Conservation (phyloP, 2,329 filamentous ascomycete genomes). For the Seiridium unicorne region DNA sequence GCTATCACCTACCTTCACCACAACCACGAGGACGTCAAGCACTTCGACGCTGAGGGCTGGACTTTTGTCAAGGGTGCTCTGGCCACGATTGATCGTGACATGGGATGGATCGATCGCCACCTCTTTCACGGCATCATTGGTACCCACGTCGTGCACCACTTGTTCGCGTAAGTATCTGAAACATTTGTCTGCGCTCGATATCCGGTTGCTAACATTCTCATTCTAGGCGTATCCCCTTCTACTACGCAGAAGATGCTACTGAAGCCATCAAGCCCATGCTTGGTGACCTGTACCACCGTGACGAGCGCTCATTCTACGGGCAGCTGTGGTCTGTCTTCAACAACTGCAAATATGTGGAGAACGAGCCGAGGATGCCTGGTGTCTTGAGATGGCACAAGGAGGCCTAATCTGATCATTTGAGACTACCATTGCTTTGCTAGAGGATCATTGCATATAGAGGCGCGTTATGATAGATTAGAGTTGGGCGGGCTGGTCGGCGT, state of each 20-base stretch:
- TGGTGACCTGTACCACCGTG: constrained; percentile 42
- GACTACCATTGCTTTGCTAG: not conserved
- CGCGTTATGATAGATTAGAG: not conserved
- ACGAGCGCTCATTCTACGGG: constrained; percentile 30
- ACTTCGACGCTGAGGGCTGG: constrained; percentile 60
- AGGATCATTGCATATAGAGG: not conserved
- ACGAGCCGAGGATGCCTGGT: constrained; percentile 22
- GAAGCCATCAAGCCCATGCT: constrained; percentile 45
- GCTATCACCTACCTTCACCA: constrained; percentile 76
- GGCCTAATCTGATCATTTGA: too few species aligned
- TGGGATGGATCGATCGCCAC: constrained; percentile 63
- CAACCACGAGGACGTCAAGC: constrained; percentile 56
- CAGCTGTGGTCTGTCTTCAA: constrained; percentile 29
- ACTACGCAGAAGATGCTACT: constrained; percentile 50
- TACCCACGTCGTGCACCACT: constrained; percentile 55
- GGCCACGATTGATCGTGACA: constrained; percentile 63
- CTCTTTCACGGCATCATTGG: constrained; percentile 67
- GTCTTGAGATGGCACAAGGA: constrained; percentile 21
- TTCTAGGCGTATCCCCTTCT: constrained; percentile 45
- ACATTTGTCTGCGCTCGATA: not conserved
- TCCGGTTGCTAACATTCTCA: not conserved
- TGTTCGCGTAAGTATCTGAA: constrained; percentile 39
- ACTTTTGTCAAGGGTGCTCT: constrained; percentile 61
- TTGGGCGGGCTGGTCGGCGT: too few species aligned
- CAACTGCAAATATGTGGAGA: constrained; percentile 32